These are phyloP conservation scores for Salix arbutifolia DNA, from an alignment of 345 rosid species.

Conservation along the genomic window DNA sequence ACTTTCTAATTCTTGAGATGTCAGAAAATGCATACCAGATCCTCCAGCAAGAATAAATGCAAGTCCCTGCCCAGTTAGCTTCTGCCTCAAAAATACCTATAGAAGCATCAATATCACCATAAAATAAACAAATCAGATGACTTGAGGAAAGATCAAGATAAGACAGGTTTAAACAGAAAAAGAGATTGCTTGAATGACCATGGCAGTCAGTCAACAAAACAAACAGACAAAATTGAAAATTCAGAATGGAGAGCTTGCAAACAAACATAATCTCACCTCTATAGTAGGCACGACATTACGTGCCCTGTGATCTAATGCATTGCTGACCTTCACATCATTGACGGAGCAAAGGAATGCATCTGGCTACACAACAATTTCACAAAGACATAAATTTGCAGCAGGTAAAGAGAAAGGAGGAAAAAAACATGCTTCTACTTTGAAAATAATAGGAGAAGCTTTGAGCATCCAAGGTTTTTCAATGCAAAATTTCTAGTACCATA, in stretches of 20 bases:
- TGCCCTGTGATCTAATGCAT: slow-evolving; percentile 68
- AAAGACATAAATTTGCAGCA: slow-evolving; percentile 23
- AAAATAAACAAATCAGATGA: slow-evolving; percentile 7
- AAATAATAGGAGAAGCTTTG: neutral
- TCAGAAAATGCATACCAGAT: slow-evolving; percentile 59
- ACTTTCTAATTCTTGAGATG: neutral
- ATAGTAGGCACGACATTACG: slow-evolving; percentile 60
- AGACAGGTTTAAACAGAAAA: neutral
- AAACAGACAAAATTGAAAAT: neutral
- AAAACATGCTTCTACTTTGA: neutral
- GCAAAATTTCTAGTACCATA: neutral
- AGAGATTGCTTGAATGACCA: neutral
- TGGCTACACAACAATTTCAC: slow-evolving; percentile 61
- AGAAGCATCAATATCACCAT: slow-evolving; percentile 14
- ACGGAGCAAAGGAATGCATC: slow-evolving; percentile 97
- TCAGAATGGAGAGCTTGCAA: neutral
- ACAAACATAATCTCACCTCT: slow-evolving; percentile 51
- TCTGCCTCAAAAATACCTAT: slow-evolving; percentile 93
- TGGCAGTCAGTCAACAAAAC: slow-evolving; percentile 1
- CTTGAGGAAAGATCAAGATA: neutral
- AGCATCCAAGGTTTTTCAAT: neutral
- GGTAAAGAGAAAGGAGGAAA: neutral
- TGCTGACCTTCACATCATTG: slow-evolving; percentile 83
- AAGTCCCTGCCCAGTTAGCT: slow-evolving; percentile 86
- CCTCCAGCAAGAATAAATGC: slow-evolving; percentile 93